Evolutionary conservation across 371 early-diverging fungal species (phyloP).

Genomic region (Ordospora pajunii): DNA sequence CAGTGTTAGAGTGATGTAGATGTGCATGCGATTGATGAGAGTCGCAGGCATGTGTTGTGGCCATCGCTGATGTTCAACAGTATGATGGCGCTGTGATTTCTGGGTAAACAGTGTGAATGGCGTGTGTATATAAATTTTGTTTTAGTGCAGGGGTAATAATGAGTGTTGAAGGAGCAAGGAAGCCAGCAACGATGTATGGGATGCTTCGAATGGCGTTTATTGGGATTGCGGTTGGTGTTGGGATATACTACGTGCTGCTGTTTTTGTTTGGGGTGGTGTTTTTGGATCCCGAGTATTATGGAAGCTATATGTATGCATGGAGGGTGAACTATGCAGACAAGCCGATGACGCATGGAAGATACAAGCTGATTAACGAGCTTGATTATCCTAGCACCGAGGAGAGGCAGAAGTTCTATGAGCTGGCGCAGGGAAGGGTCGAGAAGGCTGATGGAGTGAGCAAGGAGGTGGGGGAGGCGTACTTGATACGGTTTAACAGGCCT

Average conservation of each 20-base stretch:
- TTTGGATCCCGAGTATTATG: constrained; percentile 4
- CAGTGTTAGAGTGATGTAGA: too few relatives aligned
- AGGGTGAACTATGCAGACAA: constrained; percentile 32
- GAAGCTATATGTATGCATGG: constrained; percentile 17
- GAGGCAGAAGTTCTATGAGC: not conserved
- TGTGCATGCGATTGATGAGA: too few relatives aligned
- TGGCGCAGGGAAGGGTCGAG: not conserved
- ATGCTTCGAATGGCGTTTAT: not conserved
- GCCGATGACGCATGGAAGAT: constrained; percentile 26
- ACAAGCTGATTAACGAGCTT: constrained; percentile 15
- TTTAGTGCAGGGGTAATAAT: not conserved
- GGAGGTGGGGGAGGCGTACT: not conserved
- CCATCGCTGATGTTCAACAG: too few relatives aligned
- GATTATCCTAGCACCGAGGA: constrained; percentile 4
- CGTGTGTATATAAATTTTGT: not conserved
- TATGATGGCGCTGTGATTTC: too few relatives aligned
- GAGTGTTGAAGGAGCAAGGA: not conserved
- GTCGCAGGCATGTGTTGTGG: too few relatives aligned
- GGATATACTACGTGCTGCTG: not conserved
- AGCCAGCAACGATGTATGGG: not conserved
- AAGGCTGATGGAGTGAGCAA: not conserved
- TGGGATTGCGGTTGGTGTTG: not conserved
- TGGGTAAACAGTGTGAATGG: not conserved
- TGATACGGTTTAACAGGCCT: constrained; percentile 5
- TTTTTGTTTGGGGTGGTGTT: constrained; percentile 7